phyloP scores from a whole-genome alignment of 148 eudicot species.

The Rhododendron griersonianum region DNA sequence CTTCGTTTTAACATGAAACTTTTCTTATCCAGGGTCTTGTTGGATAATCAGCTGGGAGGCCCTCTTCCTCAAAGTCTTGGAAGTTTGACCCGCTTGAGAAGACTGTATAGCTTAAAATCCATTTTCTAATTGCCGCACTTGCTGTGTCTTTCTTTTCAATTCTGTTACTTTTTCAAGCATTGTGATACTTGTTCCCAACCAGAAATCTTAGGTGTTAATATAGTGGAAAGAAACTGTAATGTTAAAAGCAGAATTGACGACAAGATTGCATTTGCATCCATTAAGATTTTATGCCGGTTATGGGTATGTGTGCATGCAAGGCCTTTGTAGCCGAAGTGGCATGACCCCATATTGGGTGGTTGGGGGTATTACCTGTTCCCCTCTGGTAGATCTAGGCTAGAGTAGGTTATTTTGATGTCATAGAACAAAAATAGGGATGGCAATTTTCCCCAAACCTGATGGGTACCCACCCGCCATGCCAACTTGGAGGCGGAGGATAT shows the following conservation, averaged over 20 bases:
- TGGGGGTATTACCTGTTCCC: not conserved
- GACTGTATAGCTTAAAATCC: conserved; percentile 32
- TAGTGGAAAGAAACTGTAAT: not conserved
- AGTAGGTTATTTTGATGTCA: not conserved
- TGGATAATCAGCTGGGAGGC: conserved; percentile 51
- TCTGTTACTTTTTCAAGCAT: not conserved
- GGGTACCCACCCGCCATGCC: not conserved
- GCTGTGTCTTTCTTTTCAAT: not conserved
- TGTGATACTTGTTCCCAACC: not conserved
- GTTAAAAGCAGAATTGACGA: not conserved
- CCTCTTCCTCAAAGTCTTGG: conserved; percentile 52
- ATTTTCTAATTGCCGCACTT: not conserved
- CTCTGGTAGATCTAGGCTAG: not conserved
- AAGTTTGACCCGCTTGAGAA: conserved; percentile 36
- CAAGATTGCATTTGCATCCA: not conserved
- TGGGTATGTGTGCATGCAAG: not conserved
- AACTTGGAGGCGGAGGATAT: not conserved
- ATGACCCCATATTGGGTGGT: not conserved
- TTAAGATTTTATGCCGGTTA: not conserved
- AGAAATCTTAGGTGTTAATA: not conserved
- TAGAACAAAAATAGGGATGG: not conserved
- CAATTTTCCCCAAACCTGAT: not conserved
- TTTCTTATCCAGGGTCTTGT: conserved; percentile 33
- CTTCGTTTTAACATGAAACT: not conserved
- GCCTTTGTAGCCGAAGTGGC: not conserved